Base-by-base conservation (phyloP, 179 eudicot species). In the Corrigiola litoralis region DNA sequence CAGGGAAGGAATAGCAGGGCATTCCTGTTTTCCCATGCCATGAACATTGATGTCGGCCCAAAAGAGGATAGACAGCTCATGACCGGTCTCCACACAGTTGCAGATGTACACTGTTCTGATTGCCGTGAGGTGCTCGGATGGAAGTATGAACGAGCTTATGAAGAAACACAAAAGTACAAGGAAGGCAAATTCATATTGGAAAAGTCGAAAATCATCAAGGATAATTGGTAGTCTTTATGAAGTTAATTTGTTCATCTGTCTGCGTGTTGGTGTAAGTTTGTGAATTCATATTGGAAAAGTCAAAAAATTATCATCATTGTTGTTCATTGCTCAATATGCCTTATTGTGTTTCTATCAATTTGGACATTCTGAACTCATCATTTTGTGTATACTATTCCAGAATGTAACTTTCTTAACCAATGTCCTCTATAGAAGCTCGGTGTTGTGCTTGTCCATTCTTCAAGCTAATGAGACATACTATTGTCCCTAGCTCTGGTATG, bases 71-170 rank as follows among this genome's bases (percentile, higher is more conserved):
- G 82, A 36, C 73, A 61, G 27, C 82, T 78, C 50, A 57, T 71
- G 76, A 74, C 82, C 5, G 82, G 82, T 67, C 82, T 78, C 61
- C 79, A 78, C 71, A 74, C 79, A 5, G 82, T 74, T 33, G 79
- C 79, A 0, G 82, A 78, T 72, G 72, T 78, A 51, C 63, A 53
- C 28, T 78, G 82, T 37, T 21, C 68, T 21, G 82, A 78, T 34
- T 78, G 82, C 51, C 67, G 24, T 21, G 79, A 66, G 37, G 76
- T 74, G 20, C 67, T 74, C 23, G 82, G 79, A 23, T 78, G 82
- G 82, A 78, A 67, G 65, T 78, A 78, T 40, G 76, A 66, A 57
- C 73, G 79, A 51, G 82, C 82, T 42, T 78, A 78, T 47, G 79
- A 74, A 52, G 67, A 74, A 66, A 61, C 79, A 3, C 82, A 78